A percentile compares a stretch with the other conserved stretches of the same genome.
Evolutionary conservation across 2,329 filamentous ascomycete genomes (phyloP).

Genomic region (Coniochaeta prunicola): DNA sequence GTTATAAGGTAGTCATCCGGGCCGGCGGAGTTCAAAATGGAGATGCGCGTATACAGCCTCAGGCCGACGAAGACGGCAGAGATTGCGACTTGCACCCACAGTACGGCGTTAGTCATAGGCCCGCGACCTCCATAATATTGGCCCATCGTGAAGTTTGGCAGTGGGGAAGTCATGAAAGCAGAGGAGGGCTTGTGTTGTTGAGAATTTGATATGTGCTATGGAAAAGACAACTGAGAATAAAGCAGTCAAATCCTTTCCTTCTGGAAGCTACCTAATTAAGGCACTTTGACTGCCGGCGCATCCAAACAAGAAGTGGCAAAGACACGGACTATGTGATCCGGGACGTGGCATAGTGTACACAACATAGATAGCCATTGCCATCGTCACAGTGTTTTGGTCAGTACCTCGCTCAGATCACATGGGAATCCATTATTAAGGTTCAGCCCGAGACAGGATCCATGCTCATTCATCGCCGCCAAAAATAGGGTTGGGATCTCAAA

Average conservation of each 20-base stretch:
- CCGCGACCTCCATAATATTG: conserved; percentile 7
- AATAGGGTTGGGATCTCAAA: too few species aligned
- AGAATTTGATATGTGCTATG: background rate
- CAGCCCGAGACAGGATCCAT: too few species aligned
- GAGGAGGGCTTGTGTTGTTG: background rate
- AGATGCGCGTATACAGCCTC: conserved; percentile 19
- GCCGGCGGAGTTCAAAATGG: conserved; percentile 6
- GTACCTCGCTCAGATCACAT: too few species aligned
- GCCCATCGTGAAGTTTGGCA: background rate
- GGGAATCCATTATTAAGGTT: too few species aligned
- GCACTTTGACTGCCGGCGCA: background rate
- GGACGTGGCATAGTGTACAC: too few species aligned
- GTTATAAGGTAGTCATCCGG: conserved; percentile 6
- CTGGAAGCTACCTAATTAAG: background rate
- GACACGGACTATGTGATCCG: too few species aligned
- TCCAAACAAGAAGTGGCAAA: background rate
- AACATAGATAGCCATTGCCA: too few species aligned
- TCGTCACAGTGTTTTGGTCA: too few species aligned
- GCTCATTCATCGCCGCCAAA: too few species aligned
- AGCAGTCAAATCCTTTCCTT: background rate
- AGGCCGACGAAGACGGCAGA: conserved; percentile 19
- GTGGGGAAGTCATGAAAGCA: background rate
- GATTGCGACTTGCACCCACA: conserved; percentile 7
- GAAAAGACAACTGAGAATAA: background rate
- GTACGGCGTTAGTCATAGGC: conserved; percentile 9